phyloP scores from a whole-genome alignment of 1,139 yeast genomes.

The Hanseniaspora uvarum region DNA sequence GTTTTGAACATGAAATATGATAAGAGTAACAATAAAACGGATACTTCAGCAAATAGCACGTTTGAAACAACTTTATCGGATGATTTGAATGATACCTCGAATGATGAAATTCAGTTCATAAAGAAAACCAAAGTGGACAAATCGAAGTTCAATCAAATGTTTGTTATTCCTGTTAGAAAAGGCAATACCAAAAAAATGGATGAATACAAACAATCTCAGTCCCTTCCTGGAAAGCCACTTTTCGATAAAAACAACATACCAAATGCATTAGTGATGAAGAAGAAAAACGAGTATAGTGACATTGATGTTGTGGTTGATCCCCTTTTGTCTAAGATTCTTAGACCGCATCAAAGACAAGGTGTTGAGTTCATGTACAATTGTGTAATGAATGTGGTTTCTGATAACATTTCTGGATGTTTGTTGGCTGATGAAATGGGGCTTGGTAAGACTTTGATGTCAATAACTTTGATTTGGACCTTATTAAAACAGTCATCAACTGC shows the following conservation, averaged over 20 bases:
- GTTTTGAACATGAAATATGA: background rate
- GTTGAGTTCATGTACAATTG: slow-evolving; percentile 72
- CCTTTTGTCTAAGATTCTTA: slow-evolving; percentile 40
- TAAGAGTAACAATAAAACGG: no score
- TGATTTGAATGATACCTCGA: slow-evolving; percentile 2
- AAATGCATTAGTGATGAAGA: slow-evolving; percentile 41
- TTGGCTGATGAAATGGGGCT: slow-evolving; percentile 97
- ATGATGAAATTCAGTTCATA: slow-evolving; percentile 1
- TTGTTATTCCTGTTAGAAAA: slow-evolving; percentile 3
- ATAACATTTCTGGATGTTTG: slow-evolving; percentile 53
- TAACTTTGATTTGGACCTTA: slow-evolving; percentile 73
- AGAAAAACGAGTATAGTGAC: slow-evolving; percentile 20
- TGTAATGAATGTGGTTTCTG: slow-evolving; percentile 52
- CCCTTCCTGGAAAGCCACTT: slow-evolving; percentile 26
- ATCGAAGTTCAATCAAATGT: background rate
- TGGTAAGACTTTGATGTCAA: slow-evolving; percentile 86
- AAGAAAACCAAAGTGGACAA: background rate
- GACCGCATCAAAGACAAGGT: slow-evolving; percentile 84
- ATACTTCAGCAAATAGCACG: background rate
- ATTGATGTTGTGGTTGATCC: slow-evolving; percentile 66
- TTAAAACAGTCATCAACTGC: slow-evolving; percentile 57
- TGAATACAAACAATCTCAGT: background rate
- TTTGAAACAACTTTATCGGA: slow-evolving; percentile 14
- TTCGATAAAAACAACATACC: slow-evolving; percentile 35
- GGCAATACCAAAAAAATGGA: background rate